phyloP scores from a whole-genome alignment of 208 protist genomes.

The Wallacemonas sp. region DNA sequence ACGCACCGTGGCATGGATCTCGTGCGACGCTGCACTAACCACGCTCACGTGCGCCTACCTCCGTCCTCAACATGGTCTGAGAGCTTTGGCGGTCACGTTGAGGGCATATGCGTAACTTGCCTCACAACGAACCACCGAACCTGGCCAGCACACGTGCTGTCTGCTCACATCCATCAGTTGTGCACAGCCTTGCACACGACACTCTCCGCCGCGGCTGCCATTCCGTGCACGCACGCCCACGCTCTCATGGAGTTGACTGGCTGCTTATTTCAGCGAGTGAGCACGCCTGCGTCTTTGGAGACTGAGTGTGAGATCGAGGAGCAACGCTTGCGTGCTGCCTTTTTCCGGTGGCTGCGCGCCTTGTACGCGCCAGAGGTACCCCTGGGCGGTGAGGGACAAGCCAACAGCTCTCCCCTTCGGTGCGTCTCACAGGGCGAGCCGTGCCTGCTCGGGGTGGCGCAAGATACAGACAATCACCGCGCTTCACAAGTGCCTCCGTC shows the following conservation, averaged over 20 bases:
- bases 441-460: background rate
- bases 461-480: background rate
- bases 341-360: background rate
- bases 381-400: no score
- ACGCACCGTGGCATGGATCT: background rate
- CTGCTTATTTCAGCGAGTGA: background rate
- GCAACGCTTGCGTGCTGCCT: background rate
- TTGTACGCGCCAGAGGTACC: background rate
- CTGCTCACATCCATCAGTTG: background rate
- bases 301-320: background rate
- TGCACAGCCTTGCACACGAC: background rate
- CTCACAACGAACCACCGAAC: background rate
- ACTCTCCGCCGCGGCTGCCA: background rate
- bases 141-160: background rate
- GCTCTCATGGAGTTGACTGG: background rate
- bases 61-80: background rate
- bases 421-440: background rate
- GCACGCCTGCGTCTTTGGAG: background rate
- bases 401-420: no score
- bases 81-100: background rate
- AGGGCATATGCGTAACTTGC: slow-evolving; percentile 8
- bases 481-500: no score
- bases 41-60: background rate
- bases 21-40: background rate
- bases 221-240: background rate